Conservation (phyloP, 2,329 filamentous ascomycete species). For the Fusarium citri region DNA sequence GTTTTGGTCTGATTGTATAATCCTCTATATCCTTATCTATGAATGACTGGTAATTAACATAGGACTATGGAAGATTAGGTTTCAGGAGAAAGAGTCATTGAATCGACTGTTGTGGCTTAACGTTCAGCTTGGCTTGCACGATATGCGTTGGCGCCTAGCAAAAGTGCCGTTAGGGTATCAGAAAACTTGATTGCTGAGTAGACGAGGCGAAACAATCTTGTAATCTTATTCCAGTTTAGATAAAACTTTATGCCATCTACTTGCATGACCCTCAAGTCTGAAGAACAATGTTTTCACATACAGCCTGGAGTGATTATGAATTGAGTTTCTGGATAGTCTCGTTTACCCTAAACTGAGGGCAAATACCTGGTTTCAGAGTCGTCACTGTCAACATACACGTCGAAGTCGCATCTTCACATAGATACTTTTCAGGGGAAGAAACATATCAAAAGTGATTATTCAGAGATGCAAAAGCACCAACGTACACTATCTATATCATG, state of each 20-base stretch:
- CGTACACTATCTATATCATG: slow-evolving; percentile 37
- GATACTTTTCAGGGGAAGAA: neutral
- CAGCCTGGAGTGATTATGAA: neutral
- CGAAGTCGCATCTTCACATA: neutral
- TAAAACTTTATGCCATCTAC: neutral
- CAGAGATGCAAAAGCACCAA: slow-evolving; percentile 23
- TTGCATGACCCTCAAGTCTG: neutral
- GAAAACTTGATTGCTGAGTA: neutral
- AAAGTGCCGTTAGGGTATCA: neutral
- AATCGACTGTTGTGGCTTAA: slow-evolving; percentile 6
- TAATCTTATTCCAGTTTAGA: neutral
- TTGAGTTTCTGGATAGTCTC: neutral
- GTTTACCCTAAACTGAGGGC: neutral
- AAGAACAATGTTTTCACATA: neutral
- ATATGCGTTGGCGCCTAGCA: slow-evolving; percentile 6
- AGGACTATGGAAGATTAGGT: neutral
- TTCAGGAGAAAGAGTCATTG: neutral
- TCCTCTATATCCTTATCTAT: neutral
- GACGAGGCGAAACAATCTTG: neutral
- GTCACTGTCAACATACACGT: neutral
- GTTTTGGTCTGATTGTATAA: neutral
- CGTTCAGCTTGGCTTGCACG: slow-evolving; percentile 33
- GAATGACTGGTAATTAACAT: neutral
- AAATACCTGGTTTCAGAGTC: neutral
- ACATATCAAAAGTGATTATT: slow-evolving; percentile 6